Conservation (phyloP, 257 asterid species). For the Solanum tacnaense region DNA sequence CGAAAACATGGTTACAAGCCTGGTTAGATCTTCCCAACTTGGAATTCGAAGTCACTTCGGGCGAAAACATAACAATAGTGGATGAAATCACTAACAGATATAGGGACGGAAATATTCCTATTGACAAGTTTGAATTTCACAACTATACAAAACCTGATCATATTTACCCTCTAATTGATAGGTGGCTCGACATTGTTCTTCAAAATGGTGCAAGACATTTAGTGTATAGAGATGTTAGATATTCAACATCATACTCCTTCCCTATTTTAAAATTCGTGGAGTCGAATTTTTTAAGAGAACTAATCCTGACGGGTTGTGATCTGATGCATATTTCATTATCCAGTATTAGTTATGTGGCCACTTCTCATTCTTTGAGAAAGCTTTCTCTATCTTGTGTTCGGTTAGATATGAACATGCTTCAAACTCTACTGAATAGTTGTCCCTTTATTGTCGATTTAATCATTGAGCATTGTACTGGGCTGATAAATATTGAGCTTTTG, state of each 20-base stretch:
- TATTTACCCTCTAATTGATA: not conserved
- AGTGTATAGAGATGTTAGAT: not conserved
- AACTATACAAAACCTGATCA: not conserved
- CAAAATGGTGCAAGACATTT: not conserved
- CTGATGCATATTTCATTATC: not conserved
- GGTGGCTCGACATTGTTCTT: not conserved
- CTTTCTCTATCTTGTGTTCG: not conserved
- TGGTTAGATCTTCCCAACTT: not conserved
- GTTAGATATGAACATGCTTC: not conserved
- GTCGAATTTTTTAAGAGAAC: not conserved
- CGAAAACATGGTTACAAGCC: not conserved
- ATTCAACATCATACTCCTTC: not conserved
- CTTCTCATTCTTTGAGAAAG: not conserved
- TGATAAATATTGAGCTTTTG: not conserved
- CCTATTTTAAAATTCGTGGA: not conserved
- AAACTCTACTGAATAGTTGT: not conserved
- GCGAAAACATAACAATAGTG: not conserved
- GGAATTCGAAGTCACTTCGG: not conserved
- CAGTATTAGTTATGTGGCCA: not conserved
- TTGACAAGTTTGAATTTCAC: not conserved
- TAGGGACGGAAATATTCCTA: not conserved
- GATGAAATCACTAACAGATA: not conserved
- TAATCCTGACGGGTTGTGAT: not conserved
- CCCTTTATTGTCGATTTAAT: not conserved
- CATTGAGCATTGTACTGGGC: not conserved